Base-by-base conservation (phyloP, 768 basidiomycete species). In the Amanita jacksonii region DNA sequence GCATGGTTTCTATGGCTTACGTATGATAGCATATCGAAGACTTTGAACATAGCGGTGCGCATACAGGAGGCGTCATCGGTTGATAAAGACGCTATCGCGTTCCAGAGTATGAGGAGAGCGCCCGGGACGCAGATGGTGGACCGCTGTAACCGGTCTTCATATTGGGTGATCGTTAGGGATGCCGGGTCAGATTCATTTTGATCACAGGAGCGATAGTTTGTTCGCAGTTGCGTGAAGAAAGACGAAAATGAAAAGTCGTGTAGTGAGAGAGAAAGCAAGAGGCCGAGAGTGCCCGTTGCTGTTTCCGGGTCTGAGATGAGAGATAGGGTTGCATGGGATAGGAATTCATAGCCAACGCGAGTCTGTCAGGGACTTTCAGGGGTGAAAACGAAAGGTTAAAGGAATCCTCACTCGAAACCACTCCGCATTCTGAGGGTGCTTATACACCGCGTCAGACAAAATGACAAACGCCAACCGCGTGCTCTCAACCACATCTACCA, bases 1-100 rank as follows among this genome's bases (percentile, higher is more conserved):
- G 77, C 81, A 16, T 77, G 77, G 54, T 89, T 89, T 27, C 80
- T 67, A 57, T 88, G 87, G 46, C 68, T 77, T 23, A 70, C 64
- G 5, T 64, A 64, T 4, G 75, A 70, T 2, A 89, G 64, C 3
- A 73, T 64, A 47, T 88, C 87, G 41, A 86, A 60, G 8, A 84
- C 58, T 52, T 73, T 81, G 57, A 73, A 73, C 6, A 78, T 57
- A 16, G 69, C 66, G 46, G 76, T 74, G 8, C 79, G 73, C 51
- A 79, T 60, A 13, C 61, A 52, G 12, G 33, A 22, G 0, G 53
- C 37, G 43, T 72, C 67, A 22, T 62, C 60, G 27, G 57, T 48
- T 27, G 57, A 54, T 16, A 58, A 54, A 30, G 60, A 65, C 31
- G 65, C 61, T 9, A 73, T 57, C 15, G 74, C 58, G 9, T 70